Evolutionary conservation across 2,329 filamentous ascomycete species (phyloP), one percentile per base, ranked within the genome.

Genomic region (Trichoderma sp.): DNA sequence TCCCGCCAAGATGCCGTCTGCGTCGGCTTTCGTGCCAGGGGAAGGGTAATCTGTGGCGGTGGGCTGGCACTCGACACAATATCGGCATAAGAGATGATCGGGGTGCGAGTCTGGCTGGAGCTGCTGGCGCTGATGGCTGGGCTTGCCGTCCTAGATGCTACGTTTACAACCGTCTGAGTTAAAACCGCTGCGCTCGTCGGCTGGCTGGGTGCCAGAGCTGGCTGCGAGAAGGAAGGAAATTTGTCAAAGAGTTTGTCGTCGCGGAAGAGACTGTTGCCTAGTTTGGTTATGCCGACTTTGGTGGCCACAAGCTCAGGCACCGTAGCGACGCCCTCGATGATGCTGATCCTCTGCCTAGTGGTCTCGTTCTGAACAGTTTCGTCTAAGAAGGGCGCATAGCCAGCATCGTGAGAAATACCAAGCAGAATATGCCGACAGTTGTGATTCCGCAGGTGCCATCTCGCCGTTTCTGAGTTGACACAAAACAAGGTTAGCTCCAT

Each of bases 391-490:
- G 88, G 84, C 5, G 87, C 87, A 75, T 91, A 91, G 8, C 85
- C 85, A 30, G 87, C 83, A 76, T 91, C 88, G 75, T 90, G 89
- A 2, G 88, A 90, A 65, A 90, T 84, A 60, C 89, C 90, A 43
- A 91, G 81, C 39, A 91, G 79, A 62, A 91, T 83, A 74, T 89
- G 86, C 76, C 86, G 88, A 82, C 89, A 91, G 76, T 89, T 90
- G 74, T 84, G 80, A 73, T 90, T 90, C 74, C 84, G 82, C 61
- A 91, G 80, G 78, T 91, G 85, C 85, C 88, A 90, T 61, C 83
- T 81, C 9, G 87, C 82, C 24, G 79, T 82, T 78, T 88, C 87
- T 88, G 26, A 61, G 9, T n/a, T n/a, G n/a, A n/a, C n/a, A n/a
- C n/a, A n/a, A n/a, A 39, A 56, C 6, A 34, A 15, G 9, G 64